A percentile compares a stretch with the other conserved stretches of the same genome.
Conservation (phyloP, 2,329 filamentous ascomycete species). For the Bipolaris zeicola region DNA sequence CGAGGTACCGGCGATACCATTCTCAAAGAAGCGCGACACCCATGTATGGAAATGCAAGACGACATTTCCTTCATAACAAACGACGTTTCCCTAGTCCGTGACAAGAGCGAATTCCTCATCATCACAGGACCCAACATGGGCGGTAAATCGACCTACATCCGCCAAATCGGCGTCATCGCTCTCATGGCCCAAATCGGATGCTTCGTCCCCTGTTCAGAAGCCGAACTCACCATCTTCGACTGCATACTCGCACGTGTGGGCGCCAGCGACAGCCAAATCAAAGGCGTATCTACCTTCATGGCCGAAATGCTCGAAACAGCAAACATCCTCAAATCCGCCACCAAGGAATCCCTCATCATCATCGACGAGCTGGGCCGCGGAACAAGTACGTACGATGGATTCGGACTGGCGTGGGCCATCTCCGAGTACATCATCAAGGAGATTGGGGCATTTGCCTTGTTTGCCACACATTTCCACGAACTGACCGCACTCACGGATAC, state of each 20-base stretch:
- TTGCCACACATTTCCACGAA: slow-evolving; percentile 98
- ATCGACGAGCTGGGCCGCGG: slow-evolving; percentile 97
- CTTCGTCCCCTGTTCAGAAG: slow-evolving; percentile 89
- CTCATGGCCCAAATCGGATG: slow-evolving; percentile 97
- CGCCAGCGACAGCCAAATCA: slow-evolving; percentile 93
- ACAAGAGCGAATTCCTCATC: slow-evolving; percentile 86
- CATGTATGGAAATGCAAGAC: slow-evolving; percentile 98
- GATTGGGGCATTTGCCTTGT: slow-evolving; percentile 91
- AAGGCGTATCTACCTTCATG: slow-evolving; percentile 99
- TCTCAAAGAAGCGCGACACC: slow-evolving; percentile 91
- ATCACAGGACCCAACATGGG: slow-evolving; percentile 99
- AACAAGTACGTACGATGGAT: slow-evolving; percentile 97
- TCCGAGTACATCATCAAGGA: slow-evolving; percentile 96
- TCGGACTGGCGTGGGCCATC: slow-evolving; percentile 98
- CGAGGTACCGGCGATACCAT: slow-evolving; percentile 87
- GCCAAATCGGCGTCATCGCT: slow-evolving; percentile 94
- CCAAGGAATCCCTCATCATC: slow-evolving; percentile 93
- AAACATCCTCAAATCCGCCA: slow-evolving; percentile 97
- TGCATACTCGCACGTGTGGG: slow-evolving; percentile 95
- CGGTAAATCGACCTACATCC: slow-evolving; percentile 97
- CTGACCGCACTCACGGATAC: slow-evolving; percentile 87
- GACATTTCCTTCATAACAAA: slow-evolving; percentile 99
- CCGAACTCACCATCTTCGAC: slow-evolving; percentile 94
- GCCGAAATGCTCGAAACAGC: slow-evolving; percentile 99
- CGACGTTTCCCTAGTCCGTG: slow-evolving; percentile 80